These are phyloP conservation scores for Camelina sativa DNA, from an alignment of 345 rosid genomes.

Conservation along the genomic window DNA sequence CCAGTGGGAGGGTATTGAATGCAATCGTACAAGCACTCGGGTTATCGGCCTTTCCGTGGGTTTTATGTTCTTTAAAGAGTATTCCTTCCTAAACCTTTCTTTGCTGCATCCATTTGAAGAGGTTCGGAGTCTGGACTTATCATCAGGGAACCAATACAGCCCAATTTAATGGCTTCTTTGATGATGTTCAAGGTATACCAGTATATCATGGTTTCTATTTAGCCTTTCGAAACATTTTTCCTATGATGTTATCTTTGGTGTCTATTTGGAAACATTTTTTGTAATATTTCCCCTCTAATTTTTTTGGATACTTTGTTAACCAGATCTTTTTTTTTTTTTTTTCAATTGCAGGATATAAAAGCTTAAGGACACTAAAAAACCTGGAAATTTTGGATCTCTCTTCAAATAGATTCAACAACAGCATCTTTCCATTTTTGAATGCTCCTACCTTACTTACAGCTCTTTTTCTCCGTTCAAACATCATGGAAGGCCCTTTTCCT, in stretches of 20 bases:
- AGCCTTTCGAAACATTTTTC: no score
- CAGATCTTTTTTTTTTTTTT: background rate
- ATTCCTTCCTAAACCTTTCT: background rate
- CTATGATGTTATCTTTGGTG: no score
- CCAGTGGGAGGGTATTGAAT: background rate
- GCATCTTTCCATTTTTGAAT: conserved; percentile 21
- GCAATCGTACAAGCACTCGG: background rate
- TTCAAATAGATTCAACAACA: conserved; percentile 4
- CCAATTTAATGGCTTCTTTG: background rate
- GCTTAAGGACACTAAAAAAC: conserved; percentile 18
- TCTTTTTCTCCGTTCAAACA: background rate
- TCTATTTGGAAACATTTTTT: no score
- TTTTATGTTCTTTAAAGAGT: no score
- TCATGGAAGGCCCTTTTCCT: background rate
- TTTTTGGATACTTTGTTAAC: background rate
- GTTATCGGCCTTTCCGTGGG: background rate
- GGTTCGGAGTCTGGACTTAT: background rate
- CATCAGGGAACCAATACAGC: background rate
- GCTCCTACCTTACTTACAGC: conserved; percentile 17
- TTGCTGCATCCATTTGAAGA: conserved; percentile 14
- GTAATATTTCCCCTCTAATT: no score
- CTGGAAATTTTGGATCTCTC: conserved; percentile 19
- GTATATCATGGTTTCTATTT: background rate
- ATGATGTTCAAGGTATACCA: background rate
- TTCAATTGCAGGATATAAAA: conserved; percentile 19